Evolutionary conservation across 345 rosid genomes (phyloP), one percentile per base, ranked within the genome.

Genomic region (Sonneratia alba): DNA sequence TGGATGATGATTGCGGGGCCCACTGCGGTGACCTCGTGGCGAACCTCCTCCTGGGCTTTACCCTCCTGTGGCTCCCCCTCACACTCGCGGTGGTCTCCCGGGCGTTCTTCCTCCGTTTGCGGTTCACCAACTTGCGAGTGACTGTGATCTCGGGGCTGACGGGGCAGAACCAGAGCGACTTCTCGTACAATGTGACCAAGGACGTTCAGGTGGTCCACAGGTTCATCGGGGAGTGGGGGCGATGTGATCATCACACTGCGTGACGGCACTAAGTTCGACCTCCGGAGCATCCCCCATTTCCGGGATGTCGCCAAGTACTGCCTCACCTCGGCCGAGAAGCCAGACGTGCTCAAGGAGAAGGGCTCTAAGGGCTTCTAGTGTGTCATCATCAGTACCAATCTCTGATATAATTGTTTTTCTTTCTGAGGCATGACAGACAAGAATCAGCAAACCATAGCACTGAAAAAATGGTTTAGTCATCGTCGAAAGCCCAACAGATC

Each of bases 121-220:
- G 97, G 85, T 95, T 95, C 84, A 89, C 92, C 0, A 90, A 90
- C 86, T 87, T 91, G 73, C 85, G 97, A 74, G 97, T 89, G 77
- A 95, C 99, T 67, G 97, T 89, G 21, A 87, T 92, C 3, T 95
- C 97, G 18, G 99, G 99, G 15, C 77, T 89, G 61, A 90, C 92
- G 24, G 97, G 93, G 9, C 77, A 92, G 74, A 93, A 92, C 4
- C 77, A 97, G 78, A 92, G 91, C 64, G 99, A 90, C 57, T 95
- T 95, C 88, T 87, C 99, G 43, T 95, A 90, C 85, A 83, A 79
- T 47, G 99, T 91, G 84, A 85, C 90, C 0, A 87, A 87, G 71
- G 99, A 89, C 73, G 97, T 89, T 3, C 89, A 95, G 76, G 97
- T 88, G 24, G 99, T 95, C 80, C 97, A 97, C 27, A 75, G 99